Percentiles rank a stretch among this genome's conserved stretches.
phyloP scores from a whole-genome alignment of 805 yeast species.

The Yamadazyma philogaea region DNA sequence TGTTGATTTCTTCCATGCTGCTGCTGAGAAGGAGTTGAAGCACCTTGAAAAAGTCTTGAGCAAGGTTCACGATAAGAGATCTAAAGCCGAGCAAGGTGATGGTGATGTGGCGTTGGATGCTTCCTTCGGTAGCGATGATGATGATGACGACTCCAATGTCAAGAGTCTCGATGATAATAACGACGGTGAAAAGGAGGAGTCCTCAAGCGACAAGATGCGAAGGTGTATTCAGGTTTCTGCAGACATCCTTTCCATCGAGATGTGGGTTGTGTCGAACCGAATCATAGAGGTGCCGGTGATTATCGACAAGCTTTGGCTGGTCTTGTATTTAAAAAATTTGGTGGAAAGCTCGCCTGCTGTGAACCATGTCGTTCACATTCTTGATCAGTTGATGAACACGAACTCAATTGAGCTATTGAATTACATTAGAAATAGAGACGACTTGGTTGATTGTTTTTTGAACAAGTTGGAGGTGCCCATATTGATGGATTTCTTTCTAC shows the following conservation, averaged over 20 bases:
- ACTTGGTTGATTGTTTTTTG: conserved; percentile 76
- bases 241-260: conserved; percentile 38
- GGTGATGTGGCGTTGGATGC: background rate
- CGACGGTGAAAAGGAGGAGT: conserved; percentile 22
- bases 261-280: conserved; percentile 42
- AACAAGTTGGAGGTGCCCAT: conserved; percentile 90
- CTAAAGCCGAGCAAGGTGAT: conserved; percentile 4
- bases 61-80: conserved; percentile 7
- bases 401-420: conserved; percentile 57
- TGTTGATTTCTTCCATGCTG: conserved; percentile 43
- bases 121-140: conserved; percentile 8
- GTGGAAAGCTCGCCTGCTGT: conserved; percentile 39
- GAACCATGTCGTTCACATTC: conserved; percentile 51
- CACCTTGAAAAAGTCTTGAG: conserved; percentile 18
- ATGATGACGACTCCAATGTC: conserved; percentile 9
- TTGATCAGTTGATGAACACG: conserved; percentile 79
- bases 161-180: conserved; percentile 9
- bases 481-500: conserved; percentile 85
- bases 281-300: conserved; percentile 41
- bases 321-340: conserved; percentile 28
- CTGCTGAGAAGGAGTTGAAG: conserved; percentile 21
- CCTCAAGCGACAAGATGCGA: conserved; percentile 31
- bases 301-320: conserved; percentile 42
- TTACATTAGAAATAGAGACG: conserved; percentile 66
- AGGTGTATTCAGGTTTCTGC: conserved; percentile 39